phyloP scores from a whole-genome alignment of 768 basidiomycete species.

The Termitomyces sp. region DNA sequence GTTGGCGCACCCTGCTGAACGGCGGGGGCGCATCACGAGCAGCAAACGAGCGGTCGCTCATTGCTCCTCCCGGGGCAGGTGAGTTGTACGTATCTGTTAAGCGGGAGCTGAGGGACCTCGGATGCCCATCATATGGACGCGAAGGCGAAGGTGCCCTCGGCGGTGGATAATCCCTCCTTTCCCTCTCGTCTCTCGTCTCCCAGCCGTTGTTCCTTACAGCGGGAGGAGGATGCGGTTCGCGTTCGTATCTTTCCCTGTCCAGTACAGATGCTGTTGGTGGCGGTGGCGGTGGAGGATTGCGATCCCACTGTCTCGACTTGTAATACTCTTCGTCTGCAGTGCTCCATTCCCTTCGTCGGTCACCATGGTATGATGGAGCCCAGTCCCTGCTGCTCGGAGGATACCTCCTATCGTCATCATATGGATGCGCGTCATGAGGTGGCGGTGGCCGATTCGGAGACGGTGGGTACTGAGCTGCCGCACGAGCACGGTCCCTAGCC shows the following conservation, averaged over 20 bases:
- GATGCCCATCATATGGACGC: conserved; percentile 12
- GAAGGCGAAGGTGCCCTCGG: conserved; percentile 14
- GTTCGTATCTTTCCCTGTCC: conserved; percentile 33
- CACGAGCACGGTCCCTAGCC: conserved; percentile 26
- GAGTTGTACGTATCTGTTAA: conserved; percentile 13
- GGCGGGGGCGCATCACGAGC: conserved; percentile 8
- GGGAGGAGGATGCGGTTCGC: conserved; percentile 18
- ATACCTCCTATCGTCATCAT: conserved; percentile 30
- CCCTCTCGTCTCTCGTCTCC: conserved; percentile 38
- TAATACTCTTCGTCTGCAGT: conserved; percentile 32
- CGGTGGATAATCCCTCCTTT: conserved; percentile 19
- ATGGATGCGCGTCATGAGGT: conserved; percentile 20
- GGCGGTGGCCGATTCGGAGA: conserved; percentile 19
- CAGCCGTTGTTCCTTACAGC: conserved; percentile 23
- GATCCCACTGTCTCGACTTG: conserved; percentile 32
- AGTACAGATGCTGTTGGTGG: conserved; percentile 11
- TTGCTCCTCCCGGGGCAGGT: neutral
- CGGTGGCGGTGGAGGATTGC: conserved; percentile 14
- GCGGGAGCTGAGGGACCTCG: conserved; percentile 13
- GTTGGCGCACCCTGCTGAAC: conserved; percentile 36
- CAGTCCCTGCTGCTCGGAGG: conserved; percentile 25
- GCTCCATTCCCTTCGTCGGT: conserved; percentile 24
- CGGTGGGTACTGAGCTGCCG: conserved; percentile 19
- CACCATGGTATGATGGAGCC: conserved; percentile 15
- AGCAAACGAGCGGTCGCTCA: conserved; percentile 12